Base-by-base conservation (phyloP, 805 yeast genomes). In the Kuraishia cidri region DNA sequence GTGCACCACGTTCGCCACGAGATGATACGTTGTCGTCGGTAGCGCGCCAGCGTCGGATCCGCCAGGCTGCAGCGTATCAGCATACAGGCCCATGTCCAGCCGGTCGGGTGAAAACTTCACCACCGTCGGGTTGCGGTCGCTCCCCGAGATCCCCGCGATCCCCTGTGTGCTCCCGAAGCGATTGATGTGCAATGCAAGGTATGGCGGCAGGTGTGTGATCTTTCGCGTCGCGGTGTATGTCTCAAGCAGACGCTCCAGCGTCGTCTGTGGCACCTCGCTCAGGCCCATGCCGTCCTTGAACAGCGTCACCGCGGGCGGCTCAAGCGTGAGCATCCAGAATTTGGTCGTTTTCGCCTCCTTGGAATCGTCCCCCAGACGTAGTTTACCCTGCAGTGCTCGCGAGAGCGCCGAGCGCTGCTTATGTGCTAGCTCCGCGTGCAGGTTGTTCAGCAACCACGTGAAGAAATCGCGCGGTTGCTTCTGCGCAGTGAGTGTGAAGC, bases 311-410 rank as follows among this genome's bases (percentile, higher is more conserved):
- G 69, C 59, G 0, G 92, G 90, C 13, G 79, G 50, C 31, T 69
- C 75, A n/a, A 84, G 48, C 0, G 79, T 54, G 9, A 84, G 44
- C 12, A 68, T 43, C 72, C 80, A 66, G 43, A 74, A 79, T 29
- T 59, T 64, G 0, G 53, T 40, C 0, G 32, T 21, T 25, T 58
- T 51, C 23, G 9, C 23, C 23, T 20, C 23, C 23, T 20, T 7
- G 7, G 10, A 20, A 20, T 7, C 23, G 7, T 20, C 10, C 23
- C 23, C 23, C 23, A 7, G 23, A 10, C 7, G 10, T 7, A 20
- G 23, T 7, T 10, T 20, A 10, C 9, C 23, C 23, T 7, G 9
- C 23, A n/a, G n/a, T n/a, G n/a, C n/a, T n/a, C n/a, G n/a, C n/a
- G n/a, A n/a, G n/a, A n/a, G n/a, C n/a, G n/a, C n/a, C n/a, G n/a